Evolutionary conservation across 2,329 filamentous ascomycete species (phyloP).

Genomic region (Westerdykella sp.): DNA sequence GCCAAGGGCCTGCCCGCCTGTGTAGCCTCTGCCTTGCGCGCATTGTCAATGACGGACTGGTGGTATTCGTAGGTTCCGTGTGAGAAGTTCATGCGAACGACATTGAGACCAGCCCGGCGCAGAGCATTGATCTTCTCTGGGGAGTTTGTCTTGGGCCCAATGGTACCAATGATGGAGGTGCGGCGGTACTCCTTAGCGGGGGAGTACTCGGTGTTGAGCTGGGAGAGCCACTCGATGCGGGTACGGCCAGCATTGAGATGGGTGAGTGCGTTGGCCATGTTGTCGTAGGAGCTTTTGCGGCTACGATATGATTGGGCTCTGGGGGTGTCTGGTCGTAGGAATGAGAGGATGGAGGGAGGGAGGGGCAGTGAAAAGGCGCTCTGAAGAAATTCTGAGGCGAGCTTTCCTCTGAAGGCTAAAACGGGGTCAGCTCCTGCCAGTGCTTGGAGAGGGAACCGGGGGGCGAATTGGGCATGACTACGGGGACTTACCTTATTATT

Average conservation of each 20-base stretch:
- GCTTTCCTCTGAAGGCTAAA: slow-evolving; percentile 1
- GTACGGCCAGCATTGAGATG: slow-evolving; percentile 72
- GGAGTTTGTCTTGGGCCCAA: slow-evolving; percentile 98
- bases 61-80: slow-evolving; percentile 94
- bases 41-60: slow-evolving; percentile 96
- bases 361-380: background rate
- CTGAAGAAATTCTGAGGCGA: background rate
- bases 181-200: slow-evolving; percentile 88
- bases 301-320: background rate
- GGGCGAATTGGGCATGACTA: background rate
- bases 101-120: slow-evolving; percentile 84
- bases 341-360: slow-evolving; percentile 1
- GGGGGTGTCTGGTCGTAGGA: slow-evolving; percentile 1
- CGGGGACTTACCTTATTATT: no score
- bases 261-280: slow-evolving; percentile 62
- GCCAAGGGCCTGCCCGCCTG: slow-evolving; percentile 81
- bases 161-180: slow-evolving; percentile 98
- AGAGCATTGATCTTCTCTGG: slow-evolving; percentile 95
- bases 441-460: background rate
- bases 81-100: slow-evolving; percentile 99
- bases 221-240: slow-evolving; percentile 63
- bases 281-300: slow-evolving; percentile 6
- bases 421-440: slow-evolving; percentile 1
- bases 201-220: slow-evolving; percentile 82
- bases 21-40: slow-evolving; percentile 73